Percentiles rank a stretch among this genome's conserved stretches.
phyloP scores from a whole-genome alignment of 805 yeast species.

The Saccharomyces kudriavzevii region DNA sequence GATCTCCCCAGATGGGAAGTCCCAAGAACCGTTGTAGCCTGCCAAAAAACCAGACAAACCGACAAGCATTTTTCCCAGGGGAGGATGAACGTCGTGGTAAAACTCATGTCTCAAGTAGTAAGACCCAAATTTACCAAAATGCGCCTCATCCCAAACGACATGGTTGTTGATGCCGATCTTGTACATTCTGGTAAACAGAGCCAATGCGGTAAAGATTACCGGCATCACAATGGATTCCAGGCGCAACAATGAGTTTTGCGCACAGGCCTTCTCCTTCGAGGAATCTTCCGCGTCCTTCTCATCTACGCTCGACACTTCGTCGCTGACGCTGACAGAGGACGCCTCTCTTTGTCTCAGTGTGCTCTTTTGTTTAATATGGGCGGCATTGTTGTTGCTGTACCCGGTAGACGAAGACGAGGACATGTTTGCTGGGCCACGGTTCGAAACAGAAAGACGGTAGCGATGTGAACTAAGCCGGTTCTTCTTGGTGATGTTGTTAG shows the following conservation, averaged over 20 bases:
- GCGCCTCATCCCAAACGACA: conserved; percentile 88
- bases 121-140: conserved; percentile 81
- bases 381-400: not conserved
- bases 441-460: not conserved
- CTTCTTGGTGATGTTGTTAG: not conserved
- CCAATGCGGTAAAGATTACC: conserved; percentile 35
- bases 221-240: conserved; percentile 37
- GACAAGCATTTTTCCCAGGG: conserved; percentile 72
- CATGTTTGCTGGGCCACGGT: not conserved
- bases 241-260: conserved; percentile 5
- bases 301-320: conserved; percentile 2
- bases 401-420: not conserved
- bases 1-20: conserved; percentile 55
- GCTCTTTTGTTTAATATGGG: not conserved
- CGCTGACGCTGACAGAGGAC: not conserved
- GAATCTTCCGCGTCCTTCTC: conserved; percentile 13
- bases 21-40: conserved; percentile 75
- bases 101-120: conserved; percentile 71
- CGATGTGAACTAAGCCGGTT: not conserved
- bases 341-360: not conserved
- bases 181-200: conserved; percentile 51
- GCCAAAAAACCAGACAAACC: conserved; percentile 74
- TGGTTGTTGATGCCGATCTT: conserved; percentile 46
- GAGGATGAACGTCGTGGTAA: conserved; percentile 84
- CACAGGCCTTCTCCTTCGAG: conserved; percentile 10